Evolutionary conservation across 2,329 filamentous ascomycete species (phyloP).

Genomic region (Rhinocladiella similis): DNA sequence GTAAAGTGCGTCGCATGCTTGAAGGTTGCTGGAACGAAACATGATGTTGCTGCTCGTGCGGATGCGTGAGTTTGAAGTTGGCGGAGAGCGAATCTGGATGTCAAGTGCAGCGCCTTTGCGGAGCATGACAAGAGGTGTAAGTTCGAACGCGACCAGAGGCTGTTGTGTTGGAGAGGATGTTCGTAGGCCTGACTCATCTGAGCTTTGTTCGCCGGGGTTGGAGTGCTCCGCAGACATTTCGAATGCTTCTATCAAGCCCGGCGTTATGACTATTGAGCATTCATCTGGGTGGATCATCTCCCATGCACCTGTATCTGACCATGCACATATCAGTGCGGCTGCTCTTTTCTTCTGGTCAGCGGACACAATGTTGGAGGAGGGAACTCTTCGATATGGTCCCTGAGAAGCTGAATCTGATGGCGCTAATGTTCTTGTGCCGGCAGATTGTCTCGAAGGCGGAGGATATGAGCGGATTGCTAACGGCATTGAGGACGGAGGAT

Average conservation of each 20-base stretch:
- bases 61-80: constrained; percentile 70
- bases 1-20: constrained; percentile 82
- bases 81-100: constrained; percentile 87
- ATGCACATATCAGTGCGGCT: constrained; percentile 62
- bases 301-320: constrained; percentile 65
- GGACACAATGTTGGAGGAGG: constrained; percentile 38
- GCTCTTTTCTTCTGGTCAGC: constrained; percentile 53
- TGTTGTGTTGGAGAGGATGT: constrained; percentile 36
- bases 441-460: constrained; percentile 33
- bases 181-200: constrained; percentile 30
- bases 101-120: constrained; percentile 89
- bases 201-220: constrained; percentile 25
- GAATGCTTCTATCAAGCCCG: constrained; percentile 65
- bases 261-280: constrained; percentile 62
- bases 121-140: constrained; percentile 88
- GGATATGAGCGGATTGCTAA: too few species aligned
- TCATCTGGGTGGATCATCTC: constrained; percentile 62
- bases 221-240: constrained; percentile 53
- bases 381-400: constrained; percentile 60
- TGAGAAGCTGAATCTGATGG: constrained; percentile 84
- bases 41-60: constrained; percentile 76
- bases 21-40: constrained; percentile 75
- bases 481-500: constrained; percentile 34
- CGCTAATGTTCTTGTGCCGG: constrained; percentile 60
- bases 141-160: constrained; percentile 70